These are phyloP conservation scores for Malus hybrid DNA, from an alignment of 331 rosid genomes.

Conservation along the genomic window DNA sequence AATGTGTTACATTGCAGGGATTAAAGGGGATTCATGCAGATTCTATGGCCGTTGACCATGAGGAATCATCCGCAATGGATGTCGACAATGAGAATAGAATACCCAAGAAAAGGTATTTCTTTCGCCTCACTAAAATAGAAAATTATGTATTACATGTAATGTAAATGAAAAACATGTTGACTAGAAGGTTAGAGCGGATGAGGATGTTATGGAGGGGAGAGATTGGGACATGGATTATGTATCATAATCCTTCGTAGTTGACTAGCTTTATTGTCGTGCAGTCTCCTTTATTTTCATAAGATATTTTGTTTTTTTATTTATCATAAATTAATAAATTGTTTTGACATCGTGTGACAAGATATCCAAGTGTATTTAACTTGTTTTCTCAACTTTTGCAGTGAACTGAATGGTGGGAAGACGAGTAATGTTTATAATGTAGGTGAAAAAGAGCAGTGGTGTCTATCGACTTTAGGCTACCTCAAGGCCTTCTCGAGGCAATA, in stretches of 20 bases:
- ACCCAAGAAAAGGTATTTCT: conserved; percentile 53
- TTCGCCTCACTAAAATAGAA: neutral
- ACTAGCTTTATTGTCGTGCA: neutral
- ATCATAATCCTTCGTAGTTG: neutral
- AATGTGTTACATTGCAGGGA: conserved; percentile 49
- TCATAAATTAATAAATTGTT: neutral
- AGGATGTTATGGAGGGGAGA: neutral
- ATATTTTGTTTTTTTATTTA: neutral
- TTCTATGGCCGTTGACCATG: conserved; percentile 58
- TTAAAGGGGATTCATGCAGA: conserved; percentile 53
- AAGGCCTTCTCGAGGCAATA: conserved; percentile 97
- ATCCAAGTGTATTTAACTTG: neutral
- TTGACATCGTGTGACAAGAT: neutral
- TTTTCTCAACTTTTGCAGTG: conserved; percentile 43
- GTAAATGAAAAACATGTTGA: neutral
- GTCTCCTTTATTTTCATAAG: neutral
- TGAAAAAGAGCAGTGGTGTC: conserved; percentile 97
- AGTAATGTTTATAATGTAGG: conserved; percentile 50
- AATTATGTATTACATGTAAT: neutral
- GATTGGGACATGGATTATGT: neutral
- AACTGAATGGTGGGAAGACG: conserved; percentile 56
- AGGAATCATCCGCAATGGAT: conserved; percentile 78
- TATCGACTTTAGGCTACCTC: conserved; percentile 86
- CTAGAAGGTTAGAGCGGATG: neutral
- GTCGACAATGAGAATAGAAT: conserved; percentile 62